Evolutionary conservation across 352 stramenopile genomes (phyloP).

Genomic region (Globisporangium camurandrum): DNA sequence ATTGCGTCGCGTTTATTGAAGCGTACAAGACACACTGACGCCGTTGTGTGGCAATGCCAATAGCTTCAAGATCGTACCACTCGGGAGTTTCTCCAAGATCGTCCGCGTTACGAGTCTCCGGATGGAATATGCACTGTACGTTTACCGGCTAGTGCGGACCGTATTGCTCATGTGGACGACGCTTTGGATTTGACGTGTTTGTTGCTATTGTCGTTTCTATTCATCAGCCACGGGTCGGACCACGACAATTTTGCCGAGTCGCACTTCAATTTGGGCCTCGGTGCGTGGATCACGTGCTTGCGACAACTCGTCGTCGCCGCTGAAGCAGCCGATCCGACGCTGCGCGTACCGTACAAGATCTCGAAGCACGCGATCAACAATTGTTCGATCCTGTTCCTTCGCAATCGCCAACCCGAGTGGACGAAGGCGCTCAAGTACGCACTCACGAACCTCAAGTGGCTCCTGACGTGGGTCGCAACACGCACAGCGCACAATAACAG

Average conservation of each 20-base stretch:
- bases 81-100: conserved; percentile 86
- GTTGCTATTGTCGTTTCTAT: conserved; percentile 15
- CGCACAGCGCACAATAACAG: no score
- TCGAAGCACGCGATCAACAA: conserved; percentile 61
- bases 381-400: conserved; percentile 66
- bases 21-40: conserved; percentile 3
- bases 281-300: conserved; percentile 73
- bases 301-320: conserved; percentile 57
- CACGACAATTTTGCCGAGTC: conserved; percentile 81
- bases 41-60: conserved; percentile 3
- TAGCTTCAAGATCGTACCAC: conserved; percentile 81
- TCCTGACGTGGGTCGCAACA: conserved; percentile 59
- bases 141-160: no score
- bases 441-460: conserved; percentile 81
- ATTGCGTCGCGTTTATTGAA: not conserved
- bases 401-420: conserved; percentile 79
- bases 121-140: conserved; percentile 80
- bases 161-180: no score
- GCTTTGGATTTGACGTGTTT: no score
- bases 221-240: conserved; percentile 73
- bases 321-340: conserved; percentile 40
- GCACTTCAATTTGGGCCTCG: conserved; percentile 80
- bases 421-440: conserved; percentile 82
- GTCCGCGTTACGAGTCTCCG: conserved; percentile 64
- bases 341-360: conserved; percentile 79